Evolutionary conservation across 106 monocot genomes (phyloP).

Genomic region (Amphibolis antarctica): DNA sequence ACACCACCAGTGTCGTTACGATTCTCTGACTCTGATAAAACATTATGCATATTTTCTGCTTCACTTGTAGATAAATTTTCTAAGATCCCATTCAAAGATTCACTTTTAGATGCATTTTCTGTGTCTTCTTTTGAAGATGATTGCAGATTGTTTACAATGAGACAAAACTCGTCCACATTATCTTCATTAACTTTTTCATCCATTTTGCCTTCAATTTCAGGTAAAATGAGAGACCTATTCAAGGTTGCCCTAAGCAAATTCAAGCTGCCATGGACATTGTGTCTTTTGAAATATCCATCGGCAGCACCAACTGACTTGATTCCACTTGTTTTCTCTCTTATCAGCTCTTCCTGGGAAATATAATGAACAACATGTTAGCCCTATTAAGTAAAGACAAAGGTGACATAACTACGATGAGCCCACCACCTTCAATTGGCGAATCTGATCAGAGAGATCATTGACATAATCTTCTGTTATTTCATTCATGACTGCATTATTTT

Average conservation of each 20-base stretch:
- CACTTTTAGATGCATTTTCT: not conserved
- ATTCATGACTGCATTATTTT: constrained; percentile 85
- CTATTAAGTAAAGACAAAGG: not conserved
- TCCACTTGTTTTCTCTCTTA: constrained; percentile 41
- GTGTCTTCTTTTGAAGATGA: no score
- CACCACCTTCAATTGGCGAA: constrained; percentile 77
- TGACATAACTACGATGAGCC: not conserved
- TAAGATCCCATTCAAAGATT: not conserved
- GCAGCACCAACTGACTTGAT: constrained; percentile 4
- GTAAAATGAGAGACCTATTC: constrained; percentile 59
- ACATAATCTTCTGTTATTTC: constrained; percentile 83
- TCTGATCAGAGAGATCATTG: constrained; percentile 68
- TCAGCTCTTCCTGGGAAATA: constrained; percentile 73
- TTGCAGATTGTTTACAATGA: constrained; percentile 33
- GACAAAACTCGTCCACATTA: constrained; percentile 55
- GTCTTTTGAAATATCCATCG: constrained; percentile 39
- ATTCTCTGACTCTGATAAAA: not conserved
- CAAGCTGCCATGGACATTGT: constrained; percentile 62
- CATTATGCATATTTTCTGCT: not conserved
- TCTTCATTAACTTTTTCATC: constrained; percentile 47
- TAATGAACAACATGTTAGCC: not conserved
- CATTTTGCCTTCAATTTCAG: constrained; percentile 48
- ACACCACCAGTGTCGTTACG: not conserved
- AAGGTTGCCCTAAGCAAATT: constrained; percentile 56
- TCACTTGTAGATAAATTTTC: constrained; percentile 12